Conservation (phyloP, 768 basidiomycete genomes). For the Pleurotus cornucopiae region DNA sequence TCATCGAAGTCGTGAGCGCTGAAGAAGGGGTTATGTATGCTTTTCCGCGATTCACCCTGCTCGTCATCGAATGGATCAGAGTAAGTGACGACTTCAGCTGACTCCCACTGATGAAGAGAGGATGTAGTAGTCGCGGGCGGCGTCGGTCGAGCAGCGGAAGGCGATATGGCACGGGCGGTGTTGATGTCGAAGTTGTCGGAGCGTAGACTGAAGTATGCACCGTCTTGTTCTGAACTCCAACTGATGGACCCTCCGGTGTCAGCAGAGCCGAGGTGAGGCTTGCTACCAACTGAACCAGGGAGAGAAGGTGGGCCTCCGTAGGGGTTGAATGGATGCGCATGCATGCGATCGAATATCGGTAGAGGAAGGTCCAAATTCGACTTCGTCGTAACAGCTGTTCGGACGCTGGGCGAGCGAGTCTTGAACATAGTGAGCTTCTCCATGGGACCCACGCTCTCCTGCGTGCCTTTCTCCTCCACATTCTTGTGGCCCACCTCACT, state of each 20-base stretch:
- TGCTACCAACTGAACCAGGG: constrained; percentile 28
- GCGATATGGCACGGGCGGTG: constrained; percentile 42
- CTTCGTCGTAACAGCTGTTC: constrained; percentile 48
- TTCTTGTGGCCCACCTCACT: background rate
- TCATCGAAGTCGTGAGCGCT: constrained; percentile 6
- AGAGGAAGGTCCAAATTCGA: constrained; percentile 30
- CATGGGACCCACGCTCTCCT: constrained; percentile 44
- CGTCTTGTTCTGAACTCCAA: constrained; percentile 52
- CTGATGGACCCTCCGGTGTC: constrained; percentile 39
- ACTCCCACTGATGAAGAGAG: constrained; percentile 59
- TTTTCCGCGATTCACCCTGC: background rate
- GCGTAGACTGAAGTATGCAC: constrained; percentile 42
- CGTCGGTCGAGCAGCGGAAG: constrained; percentile 54
- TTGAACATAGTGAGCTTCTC: constrained; percentile 68
- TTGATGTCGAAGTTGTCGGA: constrained; percentile 39
- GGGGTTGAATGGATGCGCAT: constrained; percentile 51
- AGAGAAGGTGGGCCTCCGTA: constrained; percentile 50
- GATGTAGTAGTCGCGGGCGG: constrained; percentile 49
- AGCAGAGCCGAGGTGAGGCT: constrained; percentile 34
- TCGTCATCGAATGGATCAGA: constrained; percentile 10
- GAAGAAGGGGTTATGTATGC: constrained; percentile 4
- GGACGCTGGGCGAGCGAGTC: constrained; percentile 49
- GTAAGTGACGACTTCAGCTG: constrained; percentile 56
- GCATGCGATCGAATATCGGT: constrained; percentile 28
- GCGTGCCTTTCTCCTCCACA: constrained; percentile 34